Base-by-base conservation (phyloP, 2,329 filamentous ascomycete species). In the Colletotrichum godetiae region DNA sequence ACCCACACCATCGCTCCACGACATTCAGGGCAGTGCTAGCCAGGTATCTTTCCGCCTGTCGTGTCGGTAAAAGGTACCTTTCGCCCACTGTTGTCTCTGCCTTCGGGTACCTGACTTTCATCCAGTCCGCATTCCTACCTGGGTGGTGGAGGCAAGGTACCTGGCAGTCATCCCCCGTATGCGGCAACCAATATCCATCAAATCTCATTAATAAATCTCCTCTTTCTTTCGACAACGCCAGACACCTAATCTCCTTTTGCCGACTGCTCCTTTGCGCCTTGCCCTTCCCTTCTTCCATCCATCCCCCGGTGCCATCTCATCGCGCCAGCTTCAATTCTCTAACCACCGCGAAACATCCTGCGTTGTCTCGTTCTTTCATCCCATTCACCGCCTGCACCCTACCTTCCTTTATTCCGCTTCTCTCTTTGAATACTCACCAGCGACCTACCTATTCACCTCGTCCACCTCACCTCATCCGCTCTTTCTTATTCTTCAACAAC, bases 191-290 rank as follows among this genome's bases (percentile, higher is more conserved):
- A 70, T 73, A 71, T 64, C 67, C 59, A 63, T 63, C 65, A 72
- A 65, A 66, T 73, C 67, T 58, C 62, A 73, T 73, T 70, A 66
- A 69, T 73, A 64, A 73, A 70, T 70, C 70, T 69, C 67, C 67
- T 70, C 71, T 64, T 33, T 61, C 71, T 73, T 70, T 61, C 56
- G 29, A 49, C 59, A 35, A 61, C 60, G 37, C 60, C 60, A 46
- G 58, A 65, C 67, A 29, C 15, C 33, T 15, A 35, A 49, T 66
- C 60, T 70, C 67, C 61, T 70, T 72, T 73, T 60, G 49, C 67
- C 46, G 37, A 56, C 35, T 24, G 60, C 29, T 42, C 46, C 27
- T n/a, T 59, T 60, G 42, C 42, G 19, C 15, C 42, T n/a, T 42
- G 46, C 66, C 37, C 46, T 73, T 60, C 46, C 65, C 37, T 72